Percentiles rank a stretch among this genome's conserved stretches.
Evolutionary conservation across 2,329 filamentous ascomycete genomes (phyloP).

Genomic region (Epichloe hybrida): DNA sequence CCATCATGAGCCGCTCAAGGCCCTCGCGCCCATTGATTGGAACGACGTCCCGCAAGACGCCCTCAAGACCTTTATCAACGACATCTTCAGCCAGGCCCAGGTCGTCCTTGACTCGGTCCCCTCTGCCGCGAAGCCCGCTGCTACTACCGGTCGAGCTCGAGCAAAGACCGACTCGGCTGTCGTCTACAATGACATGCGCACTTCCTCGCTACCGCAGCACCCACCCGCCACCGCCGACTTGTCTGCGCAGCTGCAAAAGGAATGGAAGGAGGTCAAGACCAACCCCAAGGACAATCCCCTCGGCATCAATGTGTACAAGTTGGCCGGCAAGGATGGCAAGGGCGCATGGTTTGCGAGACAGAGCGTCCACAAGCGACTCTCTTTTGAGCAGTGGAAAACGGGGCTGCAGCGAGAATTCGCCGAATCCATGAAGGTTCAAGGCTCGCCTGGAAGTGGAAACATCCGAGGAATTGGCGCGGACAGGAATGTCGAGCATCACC

Average conservation of each 20-base stretch:
- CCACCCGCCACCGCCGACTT: constrained; percentile 28
- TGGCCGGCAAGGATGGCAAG: constrained; percentile 63
- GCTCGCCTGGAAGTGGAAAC: constrained; percentile 56
- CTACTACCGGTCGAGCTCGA: constrained; percentile 30
- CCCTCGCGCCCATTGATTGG: constrained; percentile 43
- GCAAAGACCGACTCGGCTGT: constrained; percentile 42
- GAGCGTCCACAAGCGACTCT: constrained; percentile 66
- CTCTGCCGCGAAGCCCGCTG: constrained; percentile 18
- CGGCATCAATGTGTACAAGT: constrained; percentile 66
- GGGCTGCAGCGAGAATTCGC: constrained; percentile 69
- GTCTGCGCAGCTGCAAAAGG: constrained; percentile 48
- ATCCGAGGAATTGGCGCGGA: constrained; percentile 81
- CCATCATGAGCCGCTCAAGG: constrained; percentile 45
- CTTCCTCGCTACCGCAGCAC: constrained; percentile 25
- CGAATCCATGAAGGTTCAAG: constrained; percentile 59
- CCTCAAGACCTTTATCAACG: constrained; percentile 38
- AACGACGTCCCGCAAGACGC: constrained; percentile 29
- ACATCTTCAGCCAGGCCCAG: constrained; percentile 54
- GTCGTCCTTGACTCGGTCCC: constrained; percentile 68
- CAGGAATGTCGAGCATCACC: constrained; percentile 50
- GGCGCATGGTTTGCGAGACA: constrained; percentile 83
- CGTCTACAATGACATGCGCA: constrained; percentile 35
- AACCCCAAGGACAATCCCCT: constrained; percentile 60
- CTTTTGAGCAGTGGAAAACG: constrained; percentile 64
- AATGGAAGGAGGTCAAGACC: constrained; percentile 79